Evolutionary conservation across 768 basidiomycete genomes (phyloP).

Genomic region (Lactarius vividus): DNA sequence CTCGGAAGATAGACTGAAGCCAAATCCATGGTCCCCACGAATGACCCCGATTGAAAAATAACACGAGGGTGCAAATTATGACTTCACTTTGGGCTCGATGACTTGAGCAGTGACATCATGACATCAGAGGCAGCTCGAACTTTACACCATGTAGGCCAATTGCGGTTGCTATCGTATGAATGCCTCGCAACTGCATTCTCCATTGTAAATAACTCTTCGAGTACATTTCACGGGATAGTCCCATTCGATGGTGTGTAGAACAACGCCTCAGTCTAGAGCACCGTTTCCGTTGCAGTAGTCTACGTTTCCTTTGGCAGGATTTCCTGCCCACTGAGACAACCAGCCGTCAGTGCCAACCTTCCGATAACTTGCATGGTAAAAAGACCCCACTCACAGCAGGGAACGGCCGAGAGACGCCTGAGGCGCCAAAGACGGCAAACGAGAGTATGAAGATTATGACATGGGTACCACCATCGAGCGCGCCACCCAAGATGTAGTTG

Average conservation of each 20-base stretch:
- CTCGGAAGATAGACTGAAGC: background rate
- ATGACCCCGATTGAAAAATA: background rate
- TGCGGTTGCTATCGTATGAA: background rate
- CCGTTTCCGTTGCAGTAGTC: conserved; percentile 63
- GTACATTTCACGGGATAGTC: background rate
- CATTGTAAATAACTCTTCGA: background rate
- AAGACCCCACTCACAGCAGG: conserved; percentile 33
- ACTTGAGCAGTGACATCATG: no score
- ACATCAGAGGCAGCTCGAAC: background rate
- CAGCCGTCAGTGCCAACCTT: background rate
- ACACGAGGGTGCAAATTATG: background rate
- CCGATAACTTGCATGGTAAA: background rate
- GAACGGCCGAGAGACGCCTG: conserved; percentile 49
- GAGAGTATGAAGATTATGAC: conserved; percentile 63
- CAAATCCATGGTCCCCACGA: background rate
- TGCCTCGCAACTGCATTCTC: background rate
- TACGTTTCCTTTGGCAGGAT: conserved; percentile 50
- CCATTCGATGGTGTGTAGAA: background rate
- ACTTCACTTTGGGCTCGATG: background rate
- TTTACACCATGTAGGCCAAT: background rate
- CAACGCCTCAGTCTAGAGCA: conserved; percentile 41
- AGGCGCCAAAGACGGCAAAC: conserved; percentile 63
- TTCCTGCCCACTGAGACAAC: conserved; percentile 47
- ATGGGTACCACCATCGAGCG: conserved; percentile 62
- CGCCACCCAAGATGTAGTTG: conserved; percentile 67